Base-by-base conservation (phyloP, 306 rosid genomes). In the Dryas octopetala region DNA sequence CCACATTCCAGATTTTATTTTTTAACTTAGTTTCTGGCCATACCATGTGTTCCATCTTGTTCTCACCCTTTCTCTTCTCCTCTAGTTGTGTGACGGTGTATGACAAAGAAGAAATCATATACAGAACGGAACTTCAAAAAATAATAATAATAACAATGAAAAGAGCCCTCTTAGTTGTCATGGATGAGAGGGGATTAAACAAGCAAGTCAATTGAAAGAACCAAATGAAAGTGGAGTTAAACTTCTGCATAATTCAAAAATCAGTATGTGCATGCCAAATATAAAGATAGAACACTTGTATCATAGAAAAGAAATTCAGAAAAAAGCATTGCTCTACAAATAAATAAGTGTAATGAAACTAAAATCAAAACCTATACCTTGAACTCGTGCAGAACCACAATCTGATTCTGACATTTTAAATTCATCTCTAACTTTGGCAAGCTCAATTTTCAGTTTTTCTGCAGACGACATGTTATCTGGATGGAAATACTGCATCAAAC, bases 321-420 rank as follows among this genome's bases (percentile, higher is more conserved):
- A 47, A 66, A 23, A 5, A 0, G 48, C 16, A 44, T n/a, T 53
- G 7, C 16, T 64, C 13, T 41, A 16, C 45, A 41, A 53, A 46
- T n/a, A 32, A 12, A 48, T 26, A 57, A 58, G n/a, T 4, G 44
- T 9, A n/a, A 17, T 7, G 47, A n/a, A 19, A 40, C 19, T 43
- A 43, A 60, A 17, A 65, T 61, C 28, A 9, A 70, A 63, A 48
- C 53, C 63, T 66, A 78, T 90, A 94, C 98, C 96, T 88, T 94
- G 98, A 77, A 94, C 97, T 52, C 91, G 92, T 57, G 94, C 81
- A 70, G 98, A 94, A 75, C 97, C 98, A 74, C 98, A 91, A 72
- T 94, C 97, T 23, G 93, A 90, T 77, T 91, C 98, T 2, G 98
- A 91, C 96, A 91, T 87, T 80, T 91, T 94, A 81, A 94, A 94